Evolutionary conservation across 306 rosid species (phyloP).

Genomic region (Comarum palustre): DNA sequence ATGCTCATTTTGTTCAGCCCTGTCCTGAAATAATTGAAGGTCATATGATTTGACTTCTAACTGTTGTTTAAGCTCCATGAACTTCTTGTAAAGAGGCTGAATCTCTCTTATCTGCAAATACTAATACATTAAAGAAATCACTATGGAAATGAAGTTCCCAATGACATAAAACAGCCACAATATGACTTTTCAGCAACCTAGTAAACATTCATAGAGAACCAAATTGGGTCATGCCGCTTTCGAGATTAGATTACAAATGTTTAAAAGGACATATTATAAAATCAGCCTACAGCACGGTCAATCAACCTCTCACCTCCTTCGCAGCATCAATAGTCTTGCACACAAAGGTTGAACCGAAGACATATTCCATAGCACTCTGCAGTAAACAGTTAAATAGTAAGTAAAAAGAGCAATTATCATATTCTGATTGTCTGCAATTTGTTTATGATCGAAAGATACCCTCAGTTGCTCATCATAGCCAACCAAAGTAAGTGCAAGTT

Average conservation of each 20-base stretch:
- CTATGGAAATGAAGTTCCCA: too few relatives aligned
- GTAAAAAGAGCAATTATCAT: neutral
- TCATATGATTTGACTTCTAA: slow-evolving; percentile 79
- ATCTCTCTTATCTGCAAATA: too few relatives aligned
- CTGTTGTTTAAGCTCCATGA: slow-evolving; percentile 60
- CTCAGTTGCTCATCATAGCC: slow-evolving; percentile 77
- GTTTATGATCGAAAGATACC: slow-evolving; percentile 38
- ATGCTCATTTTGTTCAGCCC: slow-evolving; percentile 95
- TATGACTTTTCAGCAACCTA: too few relatives aligned
- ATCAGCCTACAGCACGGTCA: neutral
- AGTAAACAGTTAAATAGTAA: slow-evolving; percentile 20
- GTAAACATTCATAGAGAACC: slow-evolving; percentile 29
- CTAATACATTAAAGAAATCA: too few relatives aligned
- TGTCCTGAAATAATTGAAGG: slow-evolving; percentile 75
- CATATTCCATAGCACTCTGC: slow-evolving; percentile 87
- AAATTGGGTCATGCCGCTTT: slow-evolving; percentile 22
- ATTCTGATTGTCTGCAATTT: neutral
- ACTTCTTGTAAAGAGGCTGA: too few relatives aligned
- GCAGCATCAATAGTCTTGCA: slow-evolving; percentile 85
- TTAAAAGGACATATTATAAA: neutral
- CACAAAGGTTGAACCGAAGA: slow-evolving; percentile 91
- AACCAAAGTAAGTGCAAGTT: slow-evolving; percentile 84
- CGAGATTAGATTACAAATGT: slow-evolving; percentile 1
- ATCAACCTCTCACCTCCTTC: slow-evolving; percentile 62
- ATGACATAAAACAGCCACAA: too few relatives aligned